Evolutionary conservation across 2,329 filamentous ascomycete species (phyloP), one percentile per base, ranked within the genome.

Genomic region (Trichoderma simmonsii): DNA sequence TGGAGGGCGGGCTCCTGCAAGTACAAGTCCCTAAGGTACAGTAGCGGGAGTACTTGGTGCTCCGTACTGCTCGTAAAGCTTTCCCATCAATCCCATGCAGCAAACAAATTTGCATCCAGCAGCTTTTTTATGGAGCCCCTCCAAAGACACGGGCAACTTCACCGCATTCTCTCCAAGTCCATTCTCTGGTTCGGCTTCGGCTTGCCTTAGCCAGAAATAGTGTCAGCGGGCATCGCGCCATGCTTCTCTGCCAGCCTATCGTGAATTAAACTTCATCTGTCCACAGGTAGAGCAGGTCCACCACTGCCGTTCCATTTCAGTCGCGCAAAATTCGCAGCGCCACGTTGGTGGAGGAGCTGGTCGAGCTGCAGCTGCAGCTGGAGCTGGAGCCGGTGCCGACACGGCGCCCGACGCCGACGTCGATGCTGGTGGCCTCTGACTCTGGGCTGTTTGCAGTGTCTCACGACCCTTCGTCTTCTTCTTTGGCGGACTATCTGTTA

Each of bases 211-310:
- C 39, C 66, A 61, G 36, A 54, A 30, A 48, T 39, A 28, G 32
- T 36, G 51, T 18, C 54, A 59, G 56, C 26, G 6, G 9, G 28
- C 15, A 61, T 60, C 39, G 56, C 28, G 14, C n/a, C 66, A 69
- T 6, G 5, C 6, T 21, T 21, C 43, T 57, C 24, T 39, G 64
- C 51, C 66, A 24, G 28, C 43, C 76, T 76, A 80, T 75, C 75
- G 77, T 65, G 85, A 87, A 72, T 78, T 84, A 12, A 85, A 82
- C 79, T 89, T 89, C 80, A 89, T 84, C 74, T 80, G 83, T 2
- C 86, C 86, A 76, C 88, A 90, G 3, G 82, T 78, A 21, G 84
- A 84, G 74, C 88, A 90, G 28, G 84, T 86, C 87, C 87, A 89
- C 86, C 86, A 89, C 74, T 85, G 82, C 59, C 82, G 80, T 71